phyloP scores from a whole-genome alignment of 2,329 filamentous ascomycete species.

The Akanthomyces muscarius region DNA sequence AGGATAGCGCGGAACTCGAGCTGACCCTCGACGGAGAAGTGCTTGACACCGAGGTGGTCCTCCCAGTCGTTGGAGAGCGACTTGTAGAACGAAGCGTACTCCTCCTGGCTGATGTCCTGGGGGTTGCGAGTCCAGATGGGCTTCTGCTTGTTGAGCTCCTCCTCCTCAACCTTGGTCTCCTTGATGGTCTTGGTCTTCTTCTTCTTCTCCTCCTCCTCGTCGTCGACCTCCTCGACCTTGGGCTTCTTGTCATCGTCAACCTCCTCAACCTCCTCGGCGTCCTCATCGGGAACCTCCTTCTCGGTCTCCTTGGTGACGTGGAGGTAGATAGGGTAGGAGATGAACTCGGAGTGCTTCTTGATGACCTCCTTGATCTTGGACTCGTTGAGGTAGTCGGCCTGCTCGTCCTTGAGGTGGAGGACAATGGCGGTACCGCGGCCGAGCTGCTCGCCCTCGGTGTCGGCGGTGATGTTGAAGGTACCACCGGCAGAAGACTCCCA shows the following conservation, averaged over 20 bases:
- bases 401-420: constrained; percentile 99
- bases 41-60: constrained; percentile 98
- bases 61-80: constrained; percentile 99
- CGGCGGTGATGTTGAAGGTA: constrained; percentile 88
- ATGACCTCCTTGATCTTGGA: constrained; percentile 99
- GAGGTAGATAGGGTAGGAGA: constrained; percentile 99
- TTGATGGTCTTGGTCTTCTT: constrained; percentile 99
- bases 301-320: constrained; percentile 99
- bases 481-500: constrained; percentile 98
- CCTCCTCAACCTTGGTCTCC: constrained; percentile 97
- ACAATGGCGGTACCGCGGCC: constrained; percentile 97
- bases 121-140: constrained; percentile 99
- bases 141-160: constrained; percentile 99
- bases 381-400: constrained; percentile 97
- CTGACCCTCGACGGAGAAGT: constrained; percentile 99
- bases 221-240: constrained; percentile 89
- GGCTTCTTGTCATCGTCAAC: constrained; percentile 89
- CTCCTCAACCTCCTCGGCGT: constrained; percentile 65
- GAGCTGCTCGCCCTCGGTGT: constrained; percentile 85
- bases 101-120: constrained; percentile 88
- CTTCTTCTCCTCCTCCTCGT: constrained; percentile 84
- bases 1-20: constrained; percentile 99
- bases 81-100: constrained; percentile 99
- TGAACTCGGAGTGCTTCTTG: constrained; percentile 99
- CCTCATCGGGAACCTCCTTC: constrained; percentile 97